Evolutionary conservation across 345 rosid genomes (phyloP).

Genomic region (Erucastrum elatum): DNA sequence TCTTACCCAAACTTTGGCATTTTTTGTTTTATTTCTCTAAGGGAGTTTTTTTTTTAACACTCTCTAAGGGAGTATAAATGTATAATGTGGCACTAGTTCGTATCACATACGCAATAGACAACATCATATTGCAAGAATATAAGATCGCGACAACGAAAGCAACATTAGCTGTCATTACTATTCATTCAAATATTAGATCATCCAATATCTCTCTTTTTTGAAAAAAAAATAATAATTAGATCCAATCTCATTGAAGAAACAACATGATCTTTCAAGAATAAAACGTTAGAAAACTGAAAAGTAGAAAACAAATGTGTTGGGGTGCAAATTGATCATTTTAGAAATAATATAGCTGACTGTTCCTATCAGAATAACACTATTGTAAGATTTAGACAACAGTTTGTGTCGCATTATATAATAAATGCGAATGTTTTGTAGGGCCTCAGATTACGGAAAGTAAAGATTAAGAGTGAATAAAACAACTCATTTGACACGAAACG

Average conservation of each 20-base stretch:
- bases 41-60: not conserved
- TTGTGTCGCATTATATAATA: slow-evolving; percentile 6
- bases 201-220: no score
- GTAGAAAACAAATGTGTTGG: not conserved
- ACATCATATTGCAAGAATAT: not conserved
- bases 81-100: not conserved
- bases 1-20: not conserved
- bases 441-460: not conserved
- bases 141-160: not conserved
- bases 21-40: not conserved
- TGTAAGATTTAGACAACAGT: not conserved
- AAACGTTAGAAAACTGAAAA: not conserved
- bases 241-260: not conserved
- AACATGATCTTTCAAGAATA: not conserved
- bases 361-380: not conserved
- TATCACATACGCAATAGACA: not conserved
- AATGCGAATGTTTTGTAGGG: slow-evolving; percentile 23
- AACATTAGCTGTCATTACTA: slow-evolving; percentile 13
- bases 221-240: not conserved
- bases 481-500: not conserved
- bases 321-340: not conserved
- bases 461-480: not conserved
- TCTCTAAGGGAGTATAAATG: not conserved
- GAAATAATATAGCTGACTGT: not conserved
- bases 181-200: not conserved